Evolutionary conservation across 73 alveolate species (phyloP).

Genomic region (Tetrahymena thermophila): DNA sequence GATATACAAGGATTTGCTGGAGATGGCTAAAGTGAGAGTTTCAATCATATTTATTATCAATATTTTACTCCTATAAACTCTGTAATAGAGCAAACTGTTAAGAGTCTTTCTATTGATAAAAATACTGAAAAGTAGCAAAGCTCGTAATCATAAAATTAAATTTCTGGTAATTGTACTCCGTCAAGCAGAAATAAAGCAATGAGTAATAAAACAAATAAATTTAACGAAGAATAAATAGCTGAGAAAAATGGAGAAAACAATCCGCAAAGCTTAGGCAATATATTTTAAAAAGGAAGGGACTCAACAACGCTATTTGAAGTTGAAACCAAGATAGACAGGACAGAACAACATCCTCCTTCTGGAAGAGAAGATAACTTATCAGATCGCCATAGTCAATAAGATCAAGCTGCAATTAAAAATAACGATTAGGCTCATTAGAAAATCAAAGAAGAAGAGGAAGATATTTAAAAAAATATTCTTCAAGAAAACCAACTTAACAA

Average conservation of each 20-base stretch:
- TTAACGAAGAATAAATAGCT: background rate
- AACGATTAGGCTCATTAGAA: too few species aligned
- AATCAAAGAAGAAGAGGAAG: background rate
- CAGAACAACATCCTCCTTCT: background rate
- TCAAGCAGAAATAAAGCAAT: background rate
- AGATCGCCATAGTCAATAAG: background rate
- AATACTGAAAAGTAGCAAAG: background rate
- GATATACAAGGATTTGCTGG: background rate
- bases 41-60: background rate
- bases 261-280: too few species aligned
- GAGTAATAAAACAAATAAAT: background rate
- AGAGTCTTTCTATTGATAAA: background rate
- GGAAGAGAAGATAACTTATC: background rate
- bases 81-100: background rate
- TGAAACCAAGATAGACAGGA: background rate
- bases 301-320: background rate
- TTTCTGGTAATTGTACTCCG: background rate
- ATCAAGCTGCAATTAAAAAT: background rate
- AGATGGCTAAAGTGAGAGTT: background rate
- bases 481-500: too few species aligned
- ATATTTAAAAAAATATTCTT: too few species aligned
- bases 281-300: background rate
- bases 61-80: background rate
- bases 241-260: background rate
- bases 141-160: background rate